Evolutionary conservation across 306 rosid genomes (phyloP).

Genomic region (Cicer pinnatifidum): DNA sequence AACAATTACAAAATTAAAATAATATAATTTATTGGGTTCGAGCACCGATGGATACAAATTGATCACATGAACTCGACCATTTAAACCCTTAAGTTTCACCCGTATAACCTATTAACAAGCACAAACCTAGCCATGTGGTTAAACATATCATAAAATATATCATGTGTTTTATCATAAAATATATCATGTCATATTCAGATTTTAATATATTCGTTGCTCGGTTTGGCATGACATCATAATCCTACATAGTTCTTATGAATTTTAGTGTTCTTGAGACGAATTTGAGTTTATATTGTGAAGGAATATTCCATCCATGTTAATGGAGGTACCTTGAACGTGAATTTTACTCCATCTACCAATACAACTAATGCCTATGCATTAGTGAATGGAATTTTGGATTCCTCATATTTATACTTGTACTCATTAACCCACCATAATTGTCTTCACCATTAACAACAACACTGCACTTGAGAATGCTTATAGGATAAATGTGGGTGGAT

Average conservation of each 20-base stretch:
- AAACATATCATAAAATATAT: too few relatives aligned
- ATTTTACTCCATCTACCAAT: slow-evolving; percentile 66
- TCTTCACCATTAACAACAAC: slow-evolving; percentile 53
- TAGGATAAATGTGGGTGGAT: slow-evolving; percentile 84
- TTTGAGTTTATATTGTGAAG: slow-evolving; percentile 57
- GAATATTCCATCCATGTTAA: slow-evolving; percentile 69
- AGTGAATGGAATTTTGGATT: too few relatives aligned
- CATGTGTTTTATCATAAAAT: too few relatives aligned
- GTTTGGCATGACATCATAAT: slow-evolving; percentile 58
- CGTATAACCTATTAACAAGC: too few relatives aligned
- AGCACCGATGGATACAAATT: too few relatives aligned
- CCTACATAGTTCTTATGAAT: slow-evolving; percentile 68
- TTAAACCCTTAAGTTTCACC: too few relatives aligned
- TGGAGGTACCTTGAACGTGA: slow-evolving; percentile 62
- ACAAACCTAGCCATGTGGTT: slow-evolving; percentile 53
- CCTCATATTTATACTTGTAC: slow-evolving; percentile 59
- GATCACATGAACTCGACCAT: too few relatives aligned
- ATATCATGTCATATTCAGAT: slow-evolving; percentile 57
- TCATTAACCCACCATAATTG: slow-evolving; percentile 35
- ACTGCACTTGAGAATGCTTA: slow-evolving; percentile 76
- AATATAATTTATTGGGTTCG: too few relatives aligned
- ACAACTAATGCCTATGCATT: slow-evolving; percentile 67
- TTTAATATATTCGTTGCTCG: slow-evolving; percentile 60
- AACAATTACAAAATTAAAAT: too few relatives aligned
- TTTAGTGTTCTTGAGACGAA: slow-evolving; percentile 76